Evolutionary conservation across 106 monocot species (phyloP).

Genomic region (Iris macrosiphon): DNA sequence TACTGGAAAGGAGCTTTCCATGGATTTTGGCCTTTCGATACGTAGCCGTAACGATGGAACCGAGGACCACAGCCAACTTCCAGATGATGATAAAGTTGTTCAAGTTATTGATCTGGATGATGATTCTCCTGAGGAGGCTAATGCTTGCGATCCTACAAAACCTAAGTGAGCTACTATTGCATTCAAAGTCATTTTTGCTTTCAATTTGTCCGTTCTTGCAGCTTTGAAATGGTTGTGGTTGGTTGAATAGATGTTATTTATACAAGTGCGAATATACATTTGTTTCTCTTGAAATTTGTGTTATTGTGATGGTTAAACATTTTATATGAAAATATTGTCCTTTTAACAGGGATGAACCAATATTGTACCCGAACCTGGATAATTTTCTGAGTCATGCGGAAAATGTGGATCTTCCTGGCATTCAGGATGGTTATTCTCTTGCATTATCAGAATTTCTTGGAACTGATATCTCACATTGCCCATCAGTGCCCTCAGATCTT

Average conservation of each 20-base stretch:
- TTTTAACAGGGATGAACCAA: slow-evolving; percentile 28
- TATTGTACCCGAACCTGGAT: slow-evolving; percentile 37
- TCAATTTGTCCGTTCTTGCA: too few relatives aligned
- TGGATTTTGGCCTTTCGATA: slow-evolving; percentile 28
- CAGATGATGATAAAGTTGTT: slow-evolving; percentile 29
- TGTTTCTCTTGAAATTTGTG: too few relatives aligned
- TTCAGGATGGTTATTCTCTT: slow-evolving; percentile 55
- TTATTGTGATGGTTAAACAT: too few relatives aligned
- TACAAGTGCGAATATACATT: too few relatives aligned
- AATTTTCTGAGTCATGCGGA: slow-evolving; percentile 37
- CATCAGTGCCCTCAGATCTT: slow-evolving; percentile 21
- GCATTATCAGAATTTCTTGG: slow-evolving; percentile 39
- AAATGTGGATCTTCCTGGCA: slow-evolving; percentile 36
- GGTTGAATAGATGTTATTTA: too few relatives aligned
- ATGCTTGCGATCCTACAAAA: slow-evolving; percentile 24
- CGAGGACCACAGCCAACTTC: slow-evolving; percentile 8
- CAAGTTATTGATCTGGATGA: slow-evolving; percentile 39
- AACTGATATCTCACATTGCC: slow-evolving; percentile 34
- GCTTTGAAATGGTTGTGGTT: too few relatives aligned
- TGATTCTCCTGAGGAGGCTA: slow-evolving; percentile 28
- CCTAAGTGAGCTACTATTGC: slow-evolving; percentile 38
- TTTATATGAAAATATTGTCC: background rate
- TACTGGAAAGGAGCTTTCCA: slow-evolving; percentile 13
- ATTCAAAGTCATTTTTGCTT: background rate
- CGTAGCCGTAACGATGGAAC: slow-evolving; percentile 16